Evolutionary conservation across 2,329 filamentous ascomycete species (phyloP).

Genomic region (Achaetomium macrosporum): DNA sequence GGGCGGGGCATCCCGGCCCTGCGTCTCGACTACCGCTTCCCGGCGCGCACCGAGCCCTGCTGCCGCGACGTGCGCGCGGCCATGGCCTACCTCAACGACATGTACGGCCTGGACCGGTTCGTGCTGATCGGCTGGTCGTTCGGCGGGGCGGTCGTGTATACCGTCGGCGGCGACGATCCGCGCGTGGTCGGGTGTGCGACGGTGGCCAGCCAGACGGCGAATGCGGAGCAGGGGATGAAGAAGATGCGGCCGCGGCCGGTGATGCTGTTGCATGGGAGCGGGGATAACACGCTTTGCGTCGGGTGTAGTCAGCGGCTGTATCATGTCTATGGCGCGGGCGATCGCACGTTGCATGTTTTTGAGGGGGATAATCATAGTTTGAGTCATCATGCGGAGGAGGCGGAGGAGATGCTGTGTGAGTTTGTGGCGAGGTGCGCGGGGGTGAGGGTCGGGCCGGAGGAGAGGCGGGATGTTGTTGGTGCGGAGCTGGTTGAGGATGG

Average conservation of each 20-base stretch:
- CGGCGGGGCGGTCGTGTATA: conserved; percentile 37
- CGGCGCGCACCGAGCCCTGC: conserved; percentile 28
- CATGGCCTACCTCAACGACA: conserved; percentile 31
- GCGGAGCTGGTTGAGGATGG: conserved; percentile 21
- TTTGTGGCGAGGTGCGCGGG: conserved; percentile 34
- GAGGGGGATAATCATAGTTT: conserved; percentile 38
- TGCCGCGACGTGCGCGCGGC: conserved; percentile 32
- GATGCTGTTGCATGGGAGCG: conserved; percentile 35
- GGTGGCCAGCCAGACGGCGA: conserved; percentile 35
- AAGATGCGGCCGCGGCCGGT: conserved; percentile 31
- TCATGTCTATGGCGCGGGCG: conserved; percentile 29
- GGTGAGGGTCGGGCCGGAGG: conserved; percentile 15
- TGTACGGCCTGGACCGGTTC: conserved; percentile 29
- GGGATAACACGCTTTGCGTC: conserved; percentile 31
- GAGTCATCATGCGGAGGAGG: conserved; percentile 31
- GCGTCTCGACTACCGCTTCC: conserved; percentile 34
- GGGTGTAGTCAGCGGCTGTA: conserved; percentile 33
- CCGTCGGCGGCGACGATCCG: conserved; percentile 30
- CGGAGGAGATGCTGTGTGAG: conserved; percentile 34
- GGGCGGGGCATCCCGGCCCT: conserved; percentile 32
- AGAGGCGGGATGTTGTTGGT: conserved; percentile 20
- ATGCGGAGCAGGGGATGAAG: conserved; percentile 30
- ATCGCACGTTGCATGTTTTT: conserved; percentile 34
- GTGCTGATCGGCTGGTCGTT: conserved; percentile 40
- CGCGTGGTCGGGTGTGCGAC: conserved; percentile 33